These are phyloP conservation scores for Linnemannia exigua DNA, from an alignment of 192 early-diverging fungal genomes.

Conservation along the genomic window DNA sequence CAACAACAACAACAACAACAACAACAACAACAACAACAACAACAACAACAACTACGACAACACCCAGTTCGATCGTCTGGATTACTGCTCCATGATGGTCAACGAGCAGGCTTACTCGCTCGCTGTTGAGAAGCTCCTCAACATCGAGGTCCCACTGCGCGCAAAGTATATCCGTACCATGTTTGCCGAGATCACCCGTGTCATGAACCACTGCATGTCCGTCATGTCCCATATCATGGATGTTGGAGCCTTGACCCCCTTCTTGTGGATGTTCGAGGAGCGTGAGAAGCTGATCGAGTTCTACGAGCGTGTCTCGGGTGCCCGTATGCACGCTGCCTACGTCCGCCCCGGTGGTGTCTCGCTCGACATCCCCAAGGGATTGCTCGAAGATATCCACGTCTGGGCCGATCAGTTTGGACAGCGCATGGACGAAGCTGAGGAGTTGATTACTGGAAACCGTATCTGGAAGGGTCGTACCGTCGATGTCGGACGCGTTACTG, in stretches of 20 bases:
- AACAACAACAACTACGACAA: neutral
- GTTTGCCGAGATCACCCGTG: slow-evolving; percentile 98
- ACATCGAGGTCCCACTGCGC: slow-evolving; percentile 95
- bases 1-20: neutral
- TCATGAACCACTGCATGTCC: slow-evolving; percentile 99
- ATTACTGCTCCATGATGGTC: slow-evolving; percentile 99
- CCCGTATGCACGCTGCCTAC: slow-evolving; percentile 98
- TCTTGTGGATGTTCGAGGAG: slow-evolving; percentile 99
- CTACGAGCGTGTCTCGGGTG: slow-evolving; percentile 98
- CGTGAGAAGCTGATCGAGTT: slow-evolving; percentile 99
- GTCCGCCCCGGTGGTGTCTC: slow-evolving; percentile 97
- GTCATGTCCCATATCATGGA: slow-evolving; percentile 97
- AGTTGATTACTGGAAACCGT: slow-evolving; percentile 92
- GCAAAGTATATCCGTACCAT: slow-evolving; percentile 97
- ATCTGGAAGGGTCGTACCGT: slow-evolving; percentile 95
- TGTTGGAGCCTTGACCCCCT: slow-evolving; percentile 97
- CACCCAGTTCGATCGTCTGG: slow-evolving; percentile 89
- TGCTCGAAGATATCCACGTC: slow-evolving; percentile 95
- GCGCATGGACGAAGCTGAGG: slow-evolving; percentile 95
- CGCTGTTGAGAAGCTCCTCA: slow-evolving; percentile 97
- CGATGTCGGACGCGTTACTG: slow-evolving; percentile 88
- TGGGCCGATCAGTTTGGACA: slow-evolving; percentile 94
- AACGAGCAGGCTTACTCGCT: slow-evolving; percentile 99
- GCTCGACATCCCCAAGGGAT: slow-evolving; percentile 91
- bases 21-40: neutral